Evolutionary conservation across 2,329 filamentous ascomycete genomes (phyloP), one percentile per base, ranked within the genome.

Genomic region (Clarireedia hainanense): DNA sequence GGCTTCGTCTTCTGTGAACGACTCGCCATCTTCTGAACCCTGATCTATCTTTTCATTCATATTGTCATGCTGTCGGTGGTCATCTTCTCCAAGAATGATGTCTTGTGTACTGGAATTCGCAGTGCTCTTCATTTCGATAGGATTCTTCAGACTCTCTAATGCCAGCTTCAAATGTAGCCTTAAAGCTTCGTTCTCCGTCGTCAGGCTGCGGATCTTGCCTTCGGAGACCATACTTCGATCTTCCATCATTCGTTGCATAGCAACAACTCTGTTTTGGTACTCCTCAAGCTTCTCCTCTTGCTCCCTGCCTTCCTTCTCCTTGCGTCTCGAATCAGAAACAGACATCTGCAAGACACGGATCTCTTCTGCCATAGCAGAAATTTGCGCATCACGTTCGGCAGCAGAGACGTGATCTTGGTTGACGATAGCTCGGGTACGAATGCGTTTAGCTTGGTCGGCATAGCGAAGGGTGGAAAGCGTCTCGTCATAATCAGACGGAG

Each of bases 171-270:
- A 76, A 72, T 99, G 94, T 58, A 94, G 78, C 60, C 91, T 80
- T 65, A 97, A 73, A 0, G 91, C 88, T 67, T 96, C 92, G 60
- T 96, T 96, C 75, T 99, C 84, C 1, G 88, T 91, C 70, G 88
- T 87, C 53, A 99, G 74, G 61, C 87, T 89, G 63, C 90, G 85
- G 69, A 99, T 96, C 78, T 96, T 96, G 75, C 88, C 90, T 69
- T 97, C 92, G 30, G 88, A 86, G 14, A 97, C 88, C 70, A 95
- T 86, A 58, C 87, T 84, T 60, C 86, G 87, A 74, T 99, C 94
- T 70, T 97, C 91, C 91, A 96, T 96, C 71, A 95, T 82, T 58
- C 91, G 85, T 71, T 97, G 91, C 87, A 99, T 91, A 56, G 86
- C 83, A 48, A 83, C 80, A 17, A 99, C 94, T 66, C 91, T 88